Percentiles rank a stretch among this genome's conserved stretches.
Conservation (phyloP, 148 eudicot genomes). For the Agrostemma githago region DNA sequence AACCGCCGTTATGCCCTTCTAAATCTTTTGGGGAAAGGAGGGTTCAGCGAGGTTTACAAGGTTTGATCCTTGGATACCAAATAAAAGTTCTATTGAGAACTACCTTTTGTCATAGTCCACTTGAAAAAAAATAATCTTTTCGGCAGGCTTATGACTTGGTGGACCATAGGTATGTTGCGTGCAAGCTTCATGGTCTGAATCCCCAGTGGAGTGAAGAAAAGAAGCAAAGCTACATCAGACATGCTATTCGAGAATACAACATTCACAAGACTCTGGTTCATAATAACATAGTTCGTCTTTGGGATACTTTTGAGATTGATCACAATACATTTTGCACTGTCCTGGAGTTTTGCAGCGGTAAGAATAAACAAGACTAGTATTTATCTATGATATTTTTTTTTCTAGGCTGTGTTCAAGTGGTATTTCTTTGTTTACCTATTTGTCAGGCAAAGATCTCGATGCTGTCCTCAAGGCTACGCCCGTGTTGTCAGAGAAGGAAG, state of each 20-base stretch:
- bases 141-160: conserved; percentile 96
- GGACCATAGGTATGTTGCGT: conserved; percentile 93
- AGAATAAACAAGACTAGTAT: neutral
- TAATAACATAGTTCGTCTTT: conserved; percentile 88
- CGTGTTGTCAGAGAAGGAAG: conserved; percentile 83
- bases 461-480: conserved; percentile 93
- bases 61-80: conserved; percentile 30
- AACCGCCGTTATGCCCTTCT: conserved; percentile 91
- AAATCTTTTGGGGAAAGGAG: conserved; percentile 96
- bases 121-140: conserved; percentile 32
- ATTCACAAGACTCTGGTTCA: conserved; percentile 96
- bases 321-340: conserved; percentile 91
- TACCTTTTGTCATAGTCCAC: conserved; percentile 5
- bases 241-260: conserved; percentile 95
- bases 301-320: conserved; percentile 99
- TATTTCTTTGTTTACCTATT: conserved; percentile 5
- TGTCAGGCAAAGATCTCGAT: conserved; percentile 96
- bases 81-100: conserved; percentile 3
- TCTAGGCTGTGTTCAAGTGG: conserved; percentile 5
- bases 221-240: conserved; percentile 96
- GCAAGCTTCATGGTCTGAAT: conserved; percentile 96
- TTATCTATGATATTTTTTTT: conserved; percentile 4
- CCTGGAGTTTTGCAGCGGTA: conserved; percentile 93
- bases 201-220: conserved; percentile 98
- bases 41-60: conserved; percentile 98